Evolutionary conservation across 2,329 filamentous ascomycete species (phyloP), one percentile per base, ranked within the genome.

Genomic region (Podosphaera xanthii): DNA sequence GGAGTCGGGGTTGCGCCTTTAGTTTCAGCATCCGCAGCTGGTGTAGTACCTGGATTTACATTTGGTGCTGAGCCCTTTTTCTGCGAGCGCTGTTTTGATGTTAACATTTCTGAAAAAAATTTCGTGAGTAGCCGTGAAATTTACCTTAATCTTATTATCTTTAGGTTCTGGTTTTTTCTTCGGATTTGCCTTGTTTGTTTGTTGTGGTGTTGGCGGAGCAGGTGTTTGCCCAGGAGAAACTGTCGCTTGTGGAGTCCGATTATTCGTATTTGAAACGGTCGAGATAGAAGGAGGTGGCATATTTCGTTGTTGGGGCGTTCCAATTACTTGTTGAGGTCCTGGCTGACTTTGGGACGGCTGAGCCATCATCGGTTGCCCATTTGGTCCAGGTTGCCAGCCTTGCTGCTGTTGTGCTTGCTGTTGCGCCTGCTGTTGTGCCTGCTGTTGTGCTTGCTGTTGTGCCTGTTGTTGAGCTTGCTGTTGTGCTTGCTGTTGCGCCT

Each of bases 111-210:
- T 63, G 67, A 64, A 68, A 69, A 66, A 65, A 66, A 65, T 64
- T 64, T 60, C 63, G 63, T 65, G 64, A 60, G 65, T 65, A 64
- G 63, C 64, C 65, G 67, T 63, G 62, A 63, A 65, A 67, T 74
- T 73, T 77, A 86, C 84, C 81, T 87, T 87, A 64, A 65, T 61
- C 70, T 83, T 85, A 4, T 78, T 78, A 74, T 89, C 87, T 78
- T 91, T 91, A 68, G 86, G 86, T 0, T 85, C 80, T 74, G 87
- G 86, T 77, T 91, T 91, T 71, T 87, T 89, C 71, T 87, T 90
- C 0, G 85, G 84, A 40, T 80, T 82, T 3, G 83, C 71, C 74
- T 91, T 91, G 67, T 82, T 83, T 1, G 75, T 70, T 68, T 87
- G 84, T 58, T 80, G 82, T 0, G 87, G 87, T 3, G 87, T 92